Conservation (phyloP, 495 filamentous ascomycete species). For the Sordaria brevicollis region DNA sequence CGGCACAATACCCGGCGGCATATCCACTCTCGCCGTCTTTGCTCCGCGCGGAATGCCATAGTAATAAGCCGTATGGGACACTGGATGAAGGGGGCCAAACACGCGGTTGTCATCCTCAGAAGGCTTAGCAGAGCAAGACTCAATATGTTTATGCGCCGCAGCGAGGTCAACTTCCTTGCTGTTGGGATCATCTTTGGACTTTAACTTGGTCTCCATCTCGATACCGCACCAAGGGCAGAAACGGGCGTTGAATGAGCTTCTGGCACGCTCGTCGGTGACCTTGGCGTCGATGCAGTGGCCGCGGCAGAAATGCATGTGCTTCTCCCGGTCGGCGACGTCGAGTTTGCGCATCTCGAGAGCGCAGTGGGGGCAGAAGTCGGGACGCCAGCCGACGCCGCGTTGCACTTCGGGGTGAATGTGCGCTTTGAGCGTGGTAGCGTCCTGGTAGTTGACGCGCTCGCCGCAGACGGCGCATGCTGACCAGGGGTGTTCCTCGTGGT, state of each 20-base stretch:
- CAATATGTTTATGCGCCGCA: neutral
- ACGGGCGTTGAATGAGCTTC: neutral
- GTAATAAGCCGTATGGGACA: neutral
- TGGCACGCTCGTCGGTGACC: neutral
- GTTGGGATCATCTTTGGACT: too few relatives aligned
- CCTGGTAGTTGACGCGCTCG: neutral
- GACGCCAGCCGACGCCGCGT: neutral
- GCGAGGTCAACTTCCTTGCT: neutral
- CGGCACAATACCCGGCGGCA: neutral
- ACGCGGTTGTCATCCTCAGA: neutral
- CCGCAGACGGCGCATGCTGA: neutral
- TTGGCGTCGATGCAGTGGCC: neutral
- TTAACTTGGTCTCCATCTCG: neutral
- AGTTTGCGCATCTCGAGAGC: neutral
- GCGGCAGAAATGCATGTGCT: conserved; percentile 4
- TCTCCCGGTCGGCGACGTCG: neutral
- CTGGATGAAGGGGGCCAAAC: neutral
- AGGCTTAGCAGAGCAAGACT: neutral
- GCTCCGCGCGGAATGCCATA: neutral
- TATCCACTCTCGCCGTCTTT: neutral
- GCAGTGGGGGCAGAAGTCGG: conserved; percentile 7
- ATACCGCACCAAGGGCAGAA: conserved; percentile 11
- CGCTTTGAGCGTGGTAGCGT: neutral
- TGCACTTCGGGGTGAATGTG: neutral
- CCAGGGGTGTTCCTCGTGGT: neutral